Conservation (phyloP, 169 alveolate species). For the Theileria luwenshuni region DNA sequence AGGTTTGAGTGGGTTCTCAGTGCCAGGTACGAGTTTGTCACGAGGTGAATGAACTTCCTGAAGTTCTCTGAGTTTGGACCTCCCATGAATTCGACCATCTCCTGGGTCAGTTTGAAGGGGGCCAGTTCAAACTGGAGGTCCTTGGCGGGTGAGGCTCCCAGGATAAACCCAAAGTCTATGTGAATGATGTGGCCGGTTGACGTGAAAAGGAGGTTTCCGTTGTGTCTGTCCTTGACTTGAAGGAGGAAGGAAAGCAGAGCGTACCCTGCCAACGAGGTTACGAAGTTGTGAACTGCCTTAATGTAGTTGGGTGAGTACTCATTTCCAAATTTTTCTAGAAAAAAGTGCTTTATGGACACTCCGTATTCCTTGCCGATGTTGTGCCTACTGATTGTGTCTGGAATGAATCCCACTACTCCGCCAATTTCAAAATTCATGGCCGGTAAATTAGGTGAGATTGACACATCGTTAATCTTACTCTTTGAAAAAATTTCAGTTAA, state of each 20-base stretch:
- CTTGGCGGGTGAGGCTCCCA: constrained; percentile 94
- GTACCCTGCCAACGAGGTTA: constrained; percentile 92
- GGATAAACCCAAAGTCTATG: constrained; percentile 96
- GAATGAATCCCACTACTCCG: constrained; percentile 88
- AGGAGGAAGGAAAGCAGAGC: constrained; percentile 85
- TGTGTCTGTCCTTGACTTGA: constrained; percentile 90
- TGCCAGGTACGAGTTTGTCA: constrained; percentile 76
- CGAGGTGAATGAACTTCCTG: constrained; percentile 45
- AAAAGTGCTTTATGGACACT: constrained; percentile 71
- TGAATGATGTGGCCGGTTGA: constrained; percentile 93
- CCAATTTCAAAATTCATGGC: constrained; percentile 55
- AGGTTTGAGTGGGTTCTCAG: constrained; percentile 33
- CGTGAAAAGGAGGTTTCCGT: constrained; percentile 94
- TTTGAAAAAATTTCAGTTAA: constrained; percentile 62
- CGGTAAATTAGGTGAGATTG: background rate
- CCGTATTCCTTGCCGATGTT: constrained; percentile 78
- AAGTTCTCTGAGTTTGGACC: constrained; percentile 64
- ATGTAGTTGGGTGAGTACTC: constrained; percentile 39
- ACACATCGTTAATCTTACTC: constrained; percentile 65
- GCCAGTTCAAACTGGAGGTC: constrained; percentile 95
- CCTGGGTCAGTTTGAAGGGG: constrained; percentile 94
- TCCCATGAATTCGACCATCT: constrained; percentile 95
- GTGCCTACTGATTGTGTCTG: constrained; percentile 84
- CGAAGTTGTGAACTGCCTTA: constrained; percentile 90
- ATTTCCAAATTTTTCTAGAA: constrained; percentile 51